Percentiles rank a stretch among this genome's conserved stretches.
Conservation (phyloP, 176 grass and related monocot species). For the Oryza nivara region DNA sequence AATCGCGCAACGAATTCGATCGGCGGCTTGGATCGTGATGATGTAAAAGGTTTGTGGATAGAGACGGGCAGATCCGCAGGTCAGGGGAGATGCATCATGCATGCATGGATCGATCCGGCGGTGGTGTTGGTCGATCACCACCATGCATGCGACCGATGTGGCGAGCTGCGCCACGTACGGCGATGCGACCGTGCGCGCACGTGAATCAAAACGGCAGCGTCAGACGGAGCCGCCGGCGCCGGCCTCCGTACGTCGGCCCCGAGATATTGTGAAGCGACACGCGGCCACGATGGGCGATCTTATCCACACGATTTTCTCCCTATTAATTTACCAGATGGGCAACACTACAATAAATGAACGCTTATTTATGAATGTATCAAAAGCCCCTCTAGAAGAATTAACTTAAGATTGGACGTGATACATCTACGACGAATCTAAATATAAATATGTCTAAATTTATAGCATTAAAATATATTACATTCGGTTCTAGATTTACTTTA, state of each 20-base stretch:
- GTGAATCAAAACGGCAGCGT: conserved; percentile 32
- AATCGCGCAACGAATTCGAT: not conserved
- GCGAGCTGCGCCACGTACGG: not conserved
- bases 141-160: conserved; percentile 27
- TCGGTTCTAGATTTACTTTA: too few relatives aligned
- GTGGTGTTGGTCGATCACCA: not conserved
- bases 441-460: too few relatives aligned
- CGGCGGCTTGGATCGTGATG: not conserved
- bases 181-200: conserved; percentile 3
- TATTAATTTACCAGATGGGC: not conserved
- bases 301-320: conserved; percentile 28
- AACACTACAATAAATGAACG: not conserved
- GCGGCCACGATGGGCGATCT: conserved; percentile 36
- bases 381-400: too few relatives aligned
- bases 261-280: conserved; percentile 22
- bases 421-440: too few relatives aligned
- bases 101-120: not conserved
- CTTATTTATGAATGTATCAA: too few relatives aligned
- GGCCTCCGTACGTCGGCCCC: conserved; percentile 27
- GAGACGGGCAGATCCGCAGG: not conserved
- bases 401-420: too few relatives aligned
- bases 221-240: not conserved
- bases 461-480: too few relatives aligned
- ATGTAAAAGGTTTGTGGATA: not conserved
- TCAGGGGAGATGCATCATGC: not conserved